Evolutionary conservation across 208 protist genomes (phyloP).

Genomic region (Acanthamoeba culbertsoni): DNA sequence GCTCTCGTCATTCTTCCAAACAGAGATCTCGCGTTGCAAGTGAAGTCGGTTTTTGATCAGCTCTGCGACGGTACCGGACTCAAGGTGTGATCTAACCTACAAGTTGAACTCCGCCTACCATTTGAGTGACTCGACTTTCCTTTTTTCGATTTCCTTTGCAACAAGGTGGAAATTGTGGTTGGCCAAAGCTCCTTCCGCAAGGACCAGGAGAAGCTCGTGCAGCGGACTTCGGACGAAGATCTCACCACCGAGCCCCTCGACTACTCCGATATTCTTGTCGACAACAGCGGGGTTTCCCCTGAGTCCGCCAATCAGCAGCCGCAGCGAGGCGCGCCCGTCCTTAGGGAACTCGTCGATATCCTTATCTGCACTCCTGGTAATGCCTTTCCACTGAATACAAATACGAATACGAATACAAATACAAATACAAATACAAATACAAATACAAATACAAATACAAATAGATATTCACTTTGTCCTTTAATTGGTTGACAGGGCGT

Average conservation of each 20-base stretch:
- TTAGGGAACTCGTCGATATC: constrained; percentile 70
- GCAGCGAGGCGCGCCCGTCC: background rate
- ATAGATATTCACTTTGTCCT: too few relatives aligned
- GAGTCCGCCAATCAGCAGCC: background rate
- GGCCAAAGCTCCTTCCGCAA: constrained; percentile 36
- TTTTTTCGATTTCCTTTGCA: background rate
- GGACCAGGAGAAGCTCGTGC: constrained; percentile 40
- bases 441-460: too few relatives aligned
- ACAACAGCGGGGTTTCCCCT: background rate
- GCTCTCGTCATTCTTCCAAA: constrained; percentile 85
- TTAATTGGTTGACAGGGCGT: too few relatives aligned
- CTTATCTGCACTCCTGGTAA: constrained; percentile 78
- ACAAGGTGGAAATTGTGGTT: constrained; percentile 33
- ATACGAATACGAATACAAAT: too few relatives aligned
- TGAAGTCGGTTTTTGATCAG: constrained; percentile 68
- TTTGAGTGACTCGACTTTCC: background rate
- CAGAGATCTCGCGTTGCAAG: constrained; percentile 77
- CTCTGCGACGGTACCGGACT: constrained; percentile 65
- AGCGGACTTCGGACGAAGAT: background rate
- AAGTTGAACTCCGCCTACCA: background rate
- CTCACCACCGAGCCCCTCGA: background rate
- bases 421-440: too few relatives aligned
- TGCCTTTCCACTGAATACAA: too few relatives aligned
- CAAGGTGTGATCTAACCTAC: background rate
- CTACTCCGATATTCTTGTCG: background rate